These are phyloP conservation scores for Hylodesmum podocarpum DNA, from an alignment of 306 rosid genomes.

Conservation along the genomic window DNA sequence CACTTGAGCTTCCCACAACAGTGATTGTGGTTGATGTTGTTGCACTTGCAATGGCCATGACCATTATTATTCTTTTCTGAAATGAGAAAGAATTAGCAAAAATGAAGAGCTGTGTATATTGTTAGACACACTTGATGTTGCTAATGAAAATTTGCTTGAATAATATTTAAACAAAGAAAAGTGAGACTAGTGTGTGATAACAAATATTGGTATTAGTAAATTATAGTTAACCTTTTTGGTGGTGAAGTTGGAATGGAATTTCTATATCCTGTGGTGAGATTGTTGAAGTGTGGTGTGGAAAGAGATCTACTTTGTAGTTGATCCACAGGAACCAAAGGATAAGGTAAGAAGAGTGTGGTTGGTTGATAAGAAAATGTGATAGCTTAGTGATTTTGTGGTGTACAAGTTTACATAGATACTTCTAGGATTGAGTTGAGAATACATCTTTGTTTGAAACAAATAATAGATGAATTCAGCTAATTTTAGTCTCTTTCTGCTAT, in stretches of 20 bases:
- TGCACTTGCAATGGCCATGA: slow-evolving; percentile 65
- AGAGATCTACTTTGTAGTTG: slow-evolving; percentile 38
- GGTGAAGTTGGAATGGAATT: not conserved
- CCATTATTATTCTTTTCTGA: slow-evolving; percentile 51
- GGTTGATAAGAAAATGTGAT: slow-evolving; percentile 48
- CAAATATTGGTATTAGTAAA: not conserved
- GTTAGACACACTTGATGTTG: not conserved
- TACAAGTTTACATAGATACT: slow-evolving; percentile 22
- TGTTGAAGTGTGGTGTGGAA: not conserved
- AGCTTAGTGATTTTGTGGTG: slow-evolving; percentile 1
- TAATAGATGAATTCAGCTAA: not conserved
- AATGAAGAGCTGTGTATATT: not conserved
- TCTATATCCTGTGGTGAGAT: not conserved
- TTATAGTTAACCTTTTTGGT: not conserved
- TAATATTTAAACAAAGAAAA: not conserved
- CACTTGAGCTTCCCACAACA: slow-evolving; percentile 34
- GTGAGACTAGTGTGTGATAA: not conserved
- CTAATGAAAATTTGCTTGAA: not conserved
- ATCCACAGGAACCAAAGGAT: slow-evolving; percentile 45
- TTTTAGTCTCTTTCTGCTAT: too few relatives aligned
- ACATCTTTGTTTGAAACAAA: not conserved
- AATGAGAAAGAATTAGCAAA: not conserved
- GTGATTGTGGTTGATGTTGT: slow-evolving; percentile 52
- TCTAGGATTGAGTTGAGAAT: not conserved
- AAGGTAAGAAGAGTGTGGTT: slow-evolving; percentile 51